Base-by-base conservation (phyloP, 2,329 filamentous ascomycete species). In the Trichoderma sp. region DNA sequence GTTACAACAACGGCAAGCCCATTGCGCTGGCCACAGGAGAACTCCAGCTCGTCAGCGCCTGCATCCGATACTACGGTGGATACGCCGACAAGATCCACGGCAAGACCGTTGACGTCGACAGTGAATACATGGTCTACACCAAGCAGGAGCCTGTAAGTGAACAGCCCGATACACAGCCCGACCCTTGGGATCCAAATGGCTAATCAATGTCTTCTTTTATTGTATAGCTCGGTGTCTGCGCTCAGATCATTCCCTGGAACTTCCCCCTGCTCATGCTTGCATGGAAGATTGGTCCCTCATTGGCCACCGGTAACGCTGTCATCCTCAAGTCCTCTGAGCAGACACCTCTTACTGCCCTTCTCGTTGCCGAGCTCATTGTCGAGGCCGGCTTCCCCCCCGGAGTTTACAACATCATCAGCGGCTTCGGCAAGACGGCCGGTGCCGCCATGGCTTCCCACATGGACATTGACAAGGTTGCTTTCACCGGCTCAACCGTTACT, bases 41-140 rank as follows among this genome's bases (percentile, higher is more conserved):
- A 77, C 85, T 97, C 52, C 83, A 80, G 66, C 86, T 87, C 74
- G 89, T 90, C 69, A 84, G 87, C 72, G 89, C 85, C 77, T 90
- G 87, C 82, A 81, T 97, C 76, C 89, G 94, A 81, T 97, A 83
- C 79, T 83, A 82, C 76, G 93, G 87, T 77, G 94, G 94, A 71
- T 97, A 91, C 90, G 92, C 93, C 76, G 94, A 97, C 85, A 97
- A 97, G 89, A 90, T 96, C 73, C 86, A 90, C 81, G 93, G 94
- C 81, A 93, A 94, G 85, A 93, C 93, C 68, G 89, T 96, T 73
- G 92, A 96, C 76, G 91, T 93, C 74, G 83, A 86, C 76, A 86
- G 88, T 69, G 90, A 92, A 16, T 43, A 43, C 73, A 93, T 90
- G 80, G 90, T 92, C 83, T 96, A 96, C 84, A 94, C 92, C 72